A percentile compares a stretch with the other conserved stretches of the same genome.
phyloP scores from a whole-genome alignment of 2,329 filamentous ascomycete species.

The Ceratocystis alfenasii region DNA sequence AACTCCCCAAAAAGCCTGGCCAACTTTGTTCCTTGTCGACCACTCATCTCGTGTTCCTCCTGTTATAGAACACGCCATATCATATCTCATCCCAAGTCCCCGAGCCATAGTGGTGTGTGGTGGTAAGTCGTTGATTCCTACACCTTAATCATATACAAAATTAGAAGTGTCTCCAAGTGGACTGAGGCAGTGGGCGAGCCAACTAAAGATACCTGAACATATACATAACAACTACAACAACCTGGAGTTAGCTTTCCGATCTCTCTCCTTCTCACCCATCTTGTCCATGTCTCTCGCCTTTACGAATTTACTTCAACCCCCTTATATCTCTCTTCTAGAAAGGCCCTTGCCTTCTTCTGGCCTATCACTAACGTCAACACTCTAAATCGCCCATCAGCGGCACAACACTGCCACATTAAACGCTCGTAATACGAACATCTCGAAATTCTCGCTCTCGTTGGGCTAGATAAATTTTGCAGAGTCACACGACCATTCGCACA shows the following conservation, averaged over 20 bases:
- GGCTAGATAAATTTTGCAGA: neutral
- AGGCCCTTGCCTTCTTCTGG: neutral
- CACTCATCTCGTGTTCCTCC: slow-evolving; percentile 15
- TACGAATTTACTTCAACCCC: neutral
- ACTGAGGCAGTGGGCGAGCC: slow-evolving; percentile 7
- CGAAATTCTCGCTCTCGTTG: neutral
- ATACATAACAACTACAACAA: neutral
- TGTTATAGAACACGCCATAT: slow-evolving; percentile 9
- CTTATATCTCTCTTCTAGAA: neutral
- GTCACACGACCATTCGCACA: slow-evolving; percentile 3
- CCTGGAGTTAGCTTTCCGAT: neutral
- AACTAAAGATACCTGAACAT: neutral
- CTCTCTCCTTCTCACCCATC: neutral
- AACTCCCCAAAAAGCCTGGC: slow-evolving; percentile 5
- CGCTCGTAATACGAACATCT: slow-evolving; percentile 1
- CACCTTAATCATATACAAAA: neutral
- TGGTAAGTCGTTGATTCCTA: neutral
- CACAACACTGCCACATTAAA: slow-evolving; percentile 2
- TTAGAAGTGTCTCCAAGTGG: slow-evolving; percentile 10
- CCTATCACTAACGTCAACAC: neutral
- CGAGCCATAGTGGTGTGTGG: slow-evolving; percentile 17
- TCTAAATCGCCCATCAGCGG: neutral
- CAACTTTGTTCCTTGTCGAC: slow-evolving; percentile 12
- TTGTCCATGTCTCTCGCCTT: neutral
- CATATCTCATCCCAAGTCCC: slow-evolving; percentile 15